Evolutionary conservation across 768 basidiomycete genomes (phyloP).

Genomic region (Termitomyces sp.): DNA sequence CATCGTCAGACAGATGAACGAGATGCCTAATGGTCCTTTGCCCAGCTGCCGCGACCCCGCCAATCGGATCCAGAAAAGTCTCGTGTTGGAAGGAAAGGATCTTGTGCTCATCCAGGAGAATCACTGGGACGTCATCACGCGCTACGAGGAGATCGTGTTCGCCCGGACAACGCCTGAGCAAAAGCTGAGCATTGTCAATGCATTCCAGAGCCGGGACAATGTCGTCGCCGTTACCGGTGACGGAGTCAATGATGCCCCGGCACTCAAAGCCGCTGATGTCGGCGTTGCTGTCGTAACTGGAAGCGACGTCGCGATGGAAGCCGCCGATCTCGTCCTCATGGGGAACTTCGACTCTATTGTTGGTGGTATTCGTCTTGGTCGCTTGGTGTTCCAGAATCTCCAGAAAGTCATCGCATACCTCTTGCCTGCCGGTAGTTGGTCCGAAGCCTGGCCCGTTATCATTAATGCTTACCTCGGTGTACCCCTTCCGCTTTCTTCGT

Average conservation of each 20-base stretch:
- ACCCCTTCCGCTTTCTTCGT: conserved; percentile 48
- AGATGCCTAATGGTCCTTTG: conserved; percentile 1
- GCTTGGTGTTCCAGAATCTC: conserved; percentile 54
- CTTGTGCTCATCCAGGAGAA: conserved; percentile 25
- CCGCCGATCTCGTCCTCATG: conserved; percentile 35
- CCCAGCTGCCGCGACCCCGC: conserved; percentile 13
- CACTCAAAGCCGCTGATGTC: conserved; percentile 50
- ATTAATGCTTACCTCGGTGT: conserved; percentile 53
- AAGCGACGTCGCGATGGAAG: conserved; percentile 46
- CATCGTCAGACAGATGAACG: conserved; percentile 7
- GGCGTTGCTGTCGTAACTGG: conserved; percentile 45
- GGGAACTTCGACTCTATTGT: conserved; percentile 51
- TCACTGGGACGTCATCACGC: conserved; percentile 36
- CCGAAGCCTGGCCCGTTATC: conserved; percentile 53
- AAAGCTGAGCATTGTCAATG: conserved; percentile 52
- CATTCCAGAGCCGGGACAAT: conserved; percentile 41
- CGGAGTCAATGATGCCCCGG: conserved; percentile 51
- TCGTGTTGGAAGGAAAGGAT: conserved; percentile 42
- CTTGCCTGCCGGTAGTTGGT: conserved; percentile 51
- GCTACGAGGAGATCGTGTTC: conserved; percentile 42
- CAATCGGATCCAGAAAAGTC: conserved; percentile 27
- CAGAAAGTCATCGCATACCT: conserved; percentile 44
- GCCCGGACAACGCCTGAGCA: conserved; percentile 53
- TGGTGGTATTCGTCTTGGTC: conserved; percentile 53
- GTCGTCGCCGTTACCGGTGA: conserved; percentile 53